phyloP scores from a whole-genome alignment of 1,284 basidiomycete genomes.

The Wolfiporia cocos region DNA sequence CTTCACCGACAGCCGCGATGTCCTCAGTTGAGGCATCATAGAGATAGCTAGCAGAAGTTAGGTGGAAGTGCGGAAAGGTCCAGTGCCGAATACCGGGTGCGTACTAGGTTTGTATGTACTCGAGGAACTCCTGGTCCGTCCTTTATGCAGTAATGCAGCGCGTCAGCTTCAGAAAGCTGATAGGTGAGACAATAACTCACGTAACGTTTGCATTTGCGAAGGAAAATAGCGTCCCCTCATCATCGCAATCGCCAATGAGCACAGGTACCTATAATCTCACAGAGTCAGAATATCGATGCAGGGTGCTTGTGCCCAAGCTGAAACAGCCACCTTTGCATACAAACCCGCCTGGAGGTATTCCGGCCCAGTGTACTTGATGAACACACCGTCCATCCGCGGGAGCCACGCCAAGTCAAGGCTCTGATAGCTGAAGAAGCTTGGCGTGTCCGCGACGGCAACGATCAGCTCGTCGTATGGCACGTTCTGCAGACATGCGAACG shows the following conservation, averaged over 20 bases:
- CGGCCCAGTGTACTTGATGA: conserved; percentile 12
- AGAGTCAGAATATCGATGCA: neutral
- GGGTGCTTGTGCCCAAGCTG: neutral
- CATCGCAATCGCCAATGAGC: conserved; percentile 7
- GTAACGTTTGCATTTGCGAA: conserved; percentile 9
- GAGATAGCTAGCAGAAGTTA: too few species aligned
- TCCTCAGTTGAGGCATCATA: neutral
- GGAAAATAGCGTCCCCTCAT: conserved; percentile 14
- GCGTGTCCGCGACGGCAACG: conserved; percentile 3
- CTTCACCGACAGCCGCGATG: conserved; percentile 2
- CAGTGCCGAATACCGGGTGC: too few species aligned
- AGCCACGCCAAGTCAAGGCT: conserved; percentile 24
- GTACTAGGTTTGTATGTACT: neutral
- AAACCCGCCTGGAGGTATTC: conserved; percentile 1
- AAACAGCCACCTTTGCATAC: conserved; percentile 3
- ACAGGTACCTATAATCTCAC: conserved; percentile 1
- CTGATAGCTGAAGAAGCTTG: conserved; percentile 3
- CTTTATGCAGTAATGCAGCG: neutral
- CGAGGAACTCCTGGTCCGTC: neutral
- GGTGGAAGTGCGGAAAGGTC: too few species aligned
- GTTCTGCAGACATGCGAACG: conserved; percentile 41
- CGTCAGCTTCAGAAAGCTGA: neutral
- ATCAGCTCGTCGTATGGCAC: conserved; percentile 29
- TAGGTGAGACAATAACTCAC: neutral
- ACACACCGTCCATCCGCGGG: conserved; percentile 29